Conservation (phyloP, 768 basidiomycete genomes). For the Cystobasidium tubakii region DNA sequence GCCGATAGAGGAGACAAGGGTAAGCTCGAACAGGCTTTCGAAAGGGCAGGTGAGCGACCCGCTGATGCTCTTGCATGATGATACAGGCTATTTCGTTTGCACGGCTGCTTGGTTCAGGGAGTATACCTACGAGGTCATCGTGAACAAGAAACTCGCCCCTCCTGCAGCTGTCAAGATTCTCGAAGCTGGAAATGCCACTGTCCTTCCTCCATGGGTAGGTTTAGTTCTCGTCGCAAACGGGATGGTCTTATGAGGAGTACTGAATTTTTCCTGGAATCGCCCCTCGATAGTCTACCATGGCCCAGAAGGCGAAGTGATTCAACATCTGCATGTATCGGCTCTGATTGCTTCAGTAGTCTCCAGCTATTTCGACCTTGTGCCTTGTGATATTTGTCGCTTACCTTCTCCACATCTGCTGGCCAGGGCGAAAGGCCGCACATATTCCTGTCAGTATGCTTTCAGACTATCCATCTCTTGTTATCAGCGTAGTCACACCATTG, state of each 20-base stretch:
- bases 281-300: background rate
- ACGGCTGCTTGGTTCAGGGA: slow-evolving; percentile 70
- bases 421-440: too few relatives aligned
- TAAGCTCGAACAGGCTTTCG: background rate
- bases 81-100: slow-evolving; percentile 25
- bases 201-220: slow-evolving; percentile 18
- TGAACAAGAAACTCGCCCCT: slow-evolving; percentile 28
- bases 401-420: too few relatives aligned
- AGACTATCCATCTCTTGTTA: too few relatives aligned
- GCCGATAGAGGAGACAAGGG: slow-evolving; percentile 48
- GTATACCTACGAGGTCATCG: slow-evolving; percentile 88
- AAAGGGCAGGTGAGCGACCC: too few relatives aligned
- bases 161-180: slow-evolving; percentile 3
- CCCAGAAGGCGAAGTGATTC: background rate
- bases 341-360: too few relatives aligned
- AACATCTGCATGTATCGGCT: too few relatives aligned
- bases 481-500: too few relatives aligned
- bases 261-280: too few relatives aligned
- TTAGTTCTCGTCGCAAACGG: background rate
- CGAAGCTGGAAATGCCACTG: slow-evolving; percentile 2
- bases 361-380: too few relatives aligned
- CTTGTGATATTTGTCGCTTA: too few relatives aligned
- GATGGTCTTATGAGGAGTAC: too few relatives aligned
- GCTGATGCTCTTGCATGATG: slow-evolving; percentile 53
- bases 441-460: too few relatives aligned